Evolutionary conservation across 2,329 filamentous ascomycete species (phyloP).

Genomic region (Helotiales sp.): DNA sequence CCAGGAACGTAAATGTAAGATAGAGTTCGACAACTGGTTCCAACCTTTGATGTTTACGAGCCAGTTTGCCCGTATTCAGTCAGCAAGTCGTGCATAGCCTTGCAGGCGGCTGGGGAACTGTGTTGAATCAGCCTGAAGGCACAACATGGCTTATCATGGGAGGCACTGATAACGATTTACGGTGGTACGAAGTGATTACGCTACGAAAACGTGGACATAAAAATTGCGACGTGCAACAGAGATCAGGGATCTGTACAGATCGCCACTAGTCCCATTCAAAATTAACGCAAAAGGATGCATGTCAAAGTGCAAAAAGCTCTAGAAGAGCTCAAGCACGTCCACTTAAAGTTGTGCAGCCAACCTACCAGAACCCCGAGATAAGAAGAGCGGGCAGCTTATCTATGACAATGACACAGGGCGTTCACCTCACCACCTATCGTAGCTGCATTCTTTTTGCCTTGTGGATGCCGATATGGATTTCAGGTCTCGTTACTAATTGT

Average conservation of each 20-base stretch:
- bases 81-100: background rate
- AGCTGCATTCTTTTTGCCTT: background rate
- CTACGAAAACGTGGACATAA: slow-evolving; percentile 28
- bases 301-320: slow-evolving; percentile 17
- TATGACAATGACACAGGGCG: slow-evolving; percentile 10
- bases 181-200: slow-evolving; percentile 31
- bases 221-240: slow-evolving; percentile 36
- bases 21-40: background rate
- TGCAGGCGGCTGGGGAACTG: background rate
- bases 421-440: slow-evolving; percentile 5
- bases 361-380: slow-evolving; percentile 1
- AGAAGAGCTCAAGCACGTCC: slow-evolving; percentile 4
- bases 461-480: background rate
- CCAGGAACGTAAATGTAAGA: background rate
- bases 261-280: background rate
- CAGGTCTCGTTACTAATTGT: background rate
- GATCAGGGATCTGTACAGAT: background rate
- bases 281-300: background rate
- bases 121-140: background rate
- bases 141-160: background rate
- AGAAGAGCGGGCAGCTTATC: slow-evolving; percentile 12
- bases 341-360: background rate
- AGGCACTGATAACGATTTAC: slow-evolving; percentile 13
- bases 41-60: background rate
- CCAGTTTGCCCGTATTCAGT: background rate